A percentile compares a stretch with the other conserved stretches of the same genome.
Conservation (phyloP, 106 monocot genomes). For the Apostasia ramifera region DNA sequence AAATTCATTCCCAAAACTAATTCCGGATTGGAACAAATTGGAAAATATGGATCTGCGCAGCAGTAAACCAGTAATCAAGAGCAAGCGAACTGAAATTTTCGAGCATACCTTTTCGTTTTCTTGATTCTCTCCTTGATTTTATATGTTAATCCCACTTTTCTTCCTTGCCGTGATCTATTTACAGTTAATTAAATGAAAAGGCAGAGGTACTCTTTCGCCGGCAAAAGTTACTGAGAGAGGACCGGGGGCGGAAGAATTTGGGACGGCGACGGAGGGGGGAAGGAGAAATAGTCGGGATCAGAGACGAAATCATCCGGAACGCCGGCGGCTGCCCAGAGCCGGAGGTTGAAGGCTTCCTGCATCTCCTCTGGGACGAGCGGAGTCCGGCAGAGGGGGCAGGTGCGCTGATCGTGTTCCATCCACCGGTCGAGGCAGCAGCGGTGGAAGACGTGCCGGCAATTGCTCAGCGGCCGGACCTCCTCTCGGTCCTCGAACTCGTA, state of each 20-base stretch:
- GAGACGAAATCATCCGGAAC: constrained; percentile 1
- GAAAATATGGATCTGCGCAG: too few relatives aligned
- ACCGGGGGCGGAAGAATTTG: background rate
- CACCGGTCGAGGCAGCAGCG: constrained; percentile 57
- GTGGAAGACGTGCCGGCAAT: constrained; percentile 72
- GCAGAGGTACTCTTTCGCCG: too few relatives aligned
- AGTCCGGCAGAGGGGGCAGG: constrained; percentile 71
- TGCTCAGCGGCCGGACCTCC: constrained; percentile 41
- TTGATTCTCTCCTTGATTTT: too few relatives aligned
- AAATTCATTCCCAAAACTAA: too few relatives aligned
- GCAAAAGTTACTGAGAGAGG: too few relatives aligned
- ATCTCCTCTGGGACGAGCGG: constrained; percentile 30
- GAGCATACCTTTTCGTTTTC: too few relatives aligned
- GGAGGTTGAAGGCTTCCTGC: background rate
- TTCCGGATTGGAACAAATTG: too few relatives aligned
- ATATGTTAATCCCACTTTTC: too few relatives aligned
- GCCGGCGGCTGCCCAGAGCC: constrained; percentile 3
- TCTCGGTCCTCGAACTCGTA: constrained; percentile 36
- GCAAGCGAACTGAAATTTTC: too few relatives aligned
- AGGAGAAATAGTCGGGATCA: background rate
- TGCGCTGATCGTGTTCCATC: constrained; percentile 42
- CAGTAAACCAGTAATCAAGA: too few relatives aligned
- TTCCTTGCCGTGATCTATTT: too few relatives aligned
- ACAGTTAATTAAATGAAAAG: too few relatives aligned
- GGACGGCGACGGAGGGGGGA: background rate